Base-by-base conservation (phyloP, 495 filamentous ascomycete species). In the Friedmanniomyces simplex region DNA sequence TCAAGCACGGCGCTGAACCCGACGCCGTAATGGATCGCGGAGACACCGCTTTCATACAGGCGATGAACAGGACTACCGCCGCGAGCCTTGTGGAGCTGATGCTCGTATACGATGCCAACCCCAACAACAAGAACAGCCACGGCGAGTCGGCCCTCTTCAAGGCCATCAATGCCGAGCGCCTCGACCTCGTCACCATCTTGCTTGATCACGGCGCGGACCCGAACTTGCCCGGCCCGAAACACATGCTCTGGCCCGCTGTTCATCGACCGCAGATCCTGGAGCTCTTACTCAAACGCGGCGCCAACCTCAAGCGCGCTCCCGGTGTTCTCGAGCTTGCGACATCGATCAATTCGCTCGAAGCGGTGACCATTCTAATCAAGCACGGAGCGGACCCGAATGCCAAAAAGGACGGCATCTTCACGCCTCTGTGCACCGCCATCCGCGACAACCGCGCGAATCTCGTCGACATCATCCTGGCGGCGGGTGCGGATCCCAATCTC, bases 331-430 rank as follows among this genome's bases (percentile, higher is more conserved):
- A 78, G 64, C 66, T 76, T 25, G 74, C 76, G 24, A 67, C 72
- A 0, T 72, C 68, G 39, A 69, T 72, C 54, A 78, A 78, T 59
- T 70, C 73, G 21, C 68, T 73, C 50, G 76, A 78, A 10, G 73
- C 73, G 0, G 75, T 82, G 10, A 63, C 66, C 6, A 68, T 79
- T n/a, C 68, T 82, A 12, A 67, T 79, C 14, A 67, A 76, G 26
- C 73, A 73, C 18, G 75, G 76, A 5, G 73, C 76, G 30, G 72
- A 76, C 43, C 76, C 75, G 4, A 77, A 81, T 58, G 64, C 69
- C 30, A 77, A 77, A 63, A 82, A 79, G 58, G 76, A 80, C 54
- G 77, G 77, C 30, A 72, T 75, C 50, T 80, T 79, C 63, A 79
- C 79, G 3, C 79, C 79, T 0, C 67, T 82, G 0, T 80, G 76